phyloP scores from a whole-genome alignment of 768 basidiomycete genomes.

The Amanita molliuscula region DNA sequence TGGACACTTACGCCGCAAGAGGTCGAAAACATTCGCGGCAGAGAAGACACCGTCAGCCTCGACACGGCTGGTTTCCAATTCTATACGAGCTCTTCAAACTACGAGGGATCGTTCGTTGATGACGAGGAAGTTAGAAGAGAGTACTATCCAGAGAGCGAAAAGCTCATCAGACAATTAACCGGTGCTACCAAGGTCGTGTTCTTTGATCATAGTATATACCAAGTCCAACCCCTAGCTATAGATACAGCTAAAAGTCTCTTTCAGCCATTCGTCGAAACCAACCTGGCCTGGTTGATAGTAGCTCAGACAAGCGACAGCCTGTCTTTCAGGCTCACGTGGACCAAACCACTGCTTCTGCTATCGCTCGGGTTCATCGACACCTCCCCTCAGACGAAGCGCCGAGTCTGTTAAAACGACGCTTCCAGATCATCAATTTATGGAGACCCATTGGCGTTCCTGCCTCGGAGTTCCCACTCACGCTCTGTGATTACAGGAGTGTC shows the following conservation, averaged over 20 bases:
- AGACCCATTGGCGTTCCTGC: conserved; percentile 40
- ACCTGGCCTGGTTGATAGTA: conserved; percentile 25
- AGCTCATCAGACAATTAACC: conserved; percentile 46
- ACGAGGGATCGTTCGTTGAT: conserved; percentile 26
- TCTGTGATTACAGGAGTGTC: conserved; percentile 42
- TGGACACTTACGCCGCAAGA: conserved; percentile 12
- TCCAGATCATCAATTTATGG: conserved; percentile 56
- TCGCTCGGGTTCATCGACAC: conserved; percentile 38
- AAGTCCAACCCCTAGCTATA: neutral
- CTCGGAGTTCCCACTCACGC: conserved; percentile 36
- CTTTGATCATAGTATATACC: conserved; percentile 32
- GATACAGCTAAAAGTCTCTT: neutral
- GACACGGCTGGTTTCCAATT: conserved; percentile 44
- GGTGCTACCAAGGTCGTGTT: conserved; percentile 47
- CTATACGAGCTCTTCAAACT: conserved; percentile 22
- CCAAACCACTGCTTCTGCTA: conserved; percentile 34
- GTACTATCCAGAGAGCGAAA: conserved; percentile 56
- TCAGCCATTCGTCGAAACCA: conserved; percentile 36
- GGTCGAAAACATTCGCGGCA: conserved; percentile 45
- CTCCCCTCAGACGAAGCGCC: conserved; percentile 36
- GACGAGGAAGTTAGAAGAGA: conserved; percentile 40
- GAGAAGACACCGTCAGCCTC: conserved; percentile 31
- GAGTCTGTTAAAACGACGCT: conserved; percentile 33
- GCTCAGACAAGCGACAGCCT: conserved; percentile 32
- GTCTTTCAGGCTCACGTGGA: conserved; percentile 39